These are phyloP conservation scores for Begonia masoniana DNA, from an alignment of 306 rosid species.

Conservation along the genomic window DNA sequence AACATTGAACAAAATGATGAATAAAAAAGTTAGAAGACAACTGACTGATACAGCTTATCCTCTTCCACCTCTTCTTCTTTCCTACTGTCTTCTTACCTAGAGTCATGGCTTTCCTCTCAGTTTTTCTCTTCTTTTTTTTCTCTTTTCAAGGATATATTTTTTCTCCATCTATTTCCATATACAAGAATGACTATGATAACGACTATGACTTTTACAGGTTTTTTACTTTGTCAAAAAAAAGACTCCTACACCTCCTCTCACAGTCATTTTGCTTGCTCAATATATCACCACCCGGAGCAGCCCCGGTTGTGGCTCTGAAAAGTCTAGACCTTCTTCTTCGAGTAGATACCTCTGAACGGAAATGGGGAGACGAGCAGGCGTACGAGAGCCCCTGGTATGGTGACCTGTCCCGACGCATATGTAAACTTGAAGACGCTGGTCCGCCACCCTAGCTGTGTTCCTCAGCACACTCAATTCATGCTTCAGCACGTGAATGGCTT, in stretches of 20 bases:
- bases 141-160: too few species aligned
- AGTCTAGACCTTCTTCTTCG: conserved; percentile 88
- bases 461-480: conserved; percentile 66
- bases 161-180: conserved; percentile 1
- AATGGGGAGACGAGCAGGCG: conserved; percentile 76
- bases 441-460: conserved; percentile 69
- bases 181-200: neutral
- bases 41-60: too few species aligned
- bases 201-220: neutral
- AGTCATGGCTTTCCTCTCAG: too few species aligned
- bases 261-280: conserved; percentile 28
- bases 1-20: too few species aligned
- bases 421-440: conserved; percentile 67
- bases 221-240: conserved; percentile 8
- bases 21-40: too few species aligned
- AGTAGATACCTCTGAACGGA: conserved; percentile 88
- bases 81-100: too few species aligned
- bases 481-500: conserved; percentile 79
- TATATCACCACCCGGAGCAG: conserved; percentile 71
- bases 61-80: too few species aligned
- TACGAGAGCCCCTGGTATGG: conserved; percentile 90
- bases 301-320: conserved; percentile 82
- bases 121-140: too few species aligned
- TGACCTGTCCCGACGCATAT: conserved; percentile 95
- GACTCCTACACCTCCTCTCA: conserved; percentile 41